These are phyloP conservation scores for Phytophthora foliorum DNA, from an alignment of 352 stramenopile genomes.

Conservation along the genomic window DNA sequence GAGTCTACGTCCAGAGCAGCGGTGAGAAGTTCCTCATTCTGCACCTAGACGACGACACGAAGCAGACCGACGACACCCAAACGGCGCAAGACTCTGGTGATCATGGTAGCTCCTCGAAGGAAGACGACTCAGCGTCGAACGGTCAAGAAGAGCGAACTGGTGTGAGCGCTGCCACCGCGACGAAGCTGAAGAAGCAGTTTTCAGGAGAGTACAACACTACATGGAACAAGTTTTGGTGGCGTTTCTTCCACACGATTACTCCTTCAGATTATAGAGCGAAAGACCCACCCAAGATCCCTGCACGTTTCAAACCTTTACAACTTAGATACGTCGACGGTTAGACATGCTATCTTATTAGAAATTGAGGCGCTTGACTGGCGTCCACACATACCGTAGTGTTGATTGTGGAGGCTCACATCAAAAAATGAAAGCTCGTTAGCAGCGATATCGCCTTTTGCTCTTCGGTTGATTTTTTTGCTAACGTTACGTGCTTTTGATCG, in stretches of 20 bases:
- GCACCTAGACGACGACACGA: not conserved
- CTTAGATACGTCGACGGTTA: not conserved
- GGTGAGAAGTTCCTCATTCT: slow-evolving; percentile 5
- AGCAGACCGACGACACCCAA: not conserved
- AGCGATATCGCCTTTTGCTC: no score
- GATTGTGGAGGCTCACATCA: no score
- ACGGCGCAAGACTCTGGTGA: not conserved
- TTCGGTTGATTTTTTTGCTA: no score
- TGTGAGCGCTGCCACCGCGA: not conserved
- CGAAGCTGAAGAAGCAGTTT: slow-evolving; percentile 4
- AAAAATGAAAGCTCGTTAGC: no score
- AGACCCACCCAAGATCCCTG: not conserved
- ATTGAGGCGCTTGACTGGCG: no score
- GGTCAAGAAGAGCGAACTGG: slow-evolving; percentile 1
- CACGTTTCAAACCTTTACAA: not conserved
- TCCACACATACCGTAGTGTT: no score
- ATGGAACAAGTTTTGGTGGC: not conserved
- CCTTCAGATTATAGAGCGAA: no score
- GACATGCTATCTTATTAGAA: no score
- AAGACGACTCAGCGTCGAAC: not conserved
- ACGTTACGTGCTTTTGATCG: no score
- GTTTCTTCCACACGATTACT: not conserved
- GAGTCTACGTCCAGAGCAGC: not conserved
- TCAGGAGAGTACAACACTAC: not conserved
- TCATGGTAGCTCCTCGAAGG: not conserved